phyloP scores from a whole-genome alignment of 768 basidiomycete species.

The Leccinum olivaceopallidum region DNA sequence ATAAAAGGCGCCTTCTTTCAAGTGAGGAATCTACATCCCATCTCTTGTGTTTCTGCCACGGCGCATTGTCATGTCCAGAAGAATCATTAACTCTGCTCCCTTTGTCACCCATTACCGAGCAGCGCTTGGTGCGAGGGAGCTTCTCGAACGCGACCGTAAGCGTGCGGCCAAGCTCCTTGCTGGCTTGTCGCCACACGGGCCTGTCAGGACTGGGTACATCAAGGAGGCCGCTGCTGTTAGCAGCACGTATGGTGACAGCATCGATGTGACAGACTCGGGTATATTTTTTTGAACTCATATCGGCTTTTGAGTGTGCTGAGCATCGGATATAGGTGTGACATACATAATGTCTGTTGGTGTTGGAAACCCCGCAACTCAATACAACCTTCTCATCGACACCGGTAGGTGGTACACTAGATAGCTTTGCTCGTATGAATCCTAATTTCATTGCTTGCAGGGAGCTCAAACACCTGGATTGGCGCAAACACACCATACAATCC shows the following conservation, averaged over 20 bases:
- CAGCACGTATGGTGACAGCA: conserved; percentile 27
- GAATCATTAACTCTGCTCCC: conserved; percentile 38
- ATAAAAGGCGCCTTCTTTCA: conserved; percentile 16
- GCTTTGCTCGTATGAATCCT: neutral
- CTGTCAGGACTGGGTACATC: conserved; percentile 31
- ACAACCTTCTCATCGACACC: conserved; percentile 58
- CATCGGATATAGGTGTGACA: conserved; percentile 40
- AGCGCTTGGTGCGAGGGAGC: conserved; percentile 42
- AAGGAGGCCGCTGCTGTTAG: conserved; percentile 18
- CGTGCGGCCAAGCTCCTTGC: conserved; percentile 57
- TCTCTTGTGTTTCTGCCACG: neutral
- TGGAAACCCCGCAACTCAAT: conserved; percentile 49
- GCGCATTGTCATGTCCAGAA: conserved; percentile 37
- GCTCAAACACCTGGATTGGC: conserved; percentile 59
- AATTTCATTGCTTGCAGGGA: conserved; percentile 28
- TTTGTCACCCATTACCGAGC: conserved; percentile 46
- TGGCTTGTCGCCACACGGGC: conserved; percentile 56
- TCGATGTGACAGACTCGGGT: conserved; percentile 61
- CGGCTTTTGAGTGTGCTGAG: neutral
- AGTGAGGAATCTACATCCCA: neutral
- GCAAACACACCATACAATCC: conserved; percentile 46
- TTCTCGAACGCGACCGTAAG: conserved; percentile 53
- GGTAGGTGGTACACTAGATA: conserved; percentile 32
- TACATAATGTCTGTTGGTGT: conserved; percentile 55
- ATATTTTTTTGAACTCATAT: conserved; percentile 1